These are phyloP conservation scores for Coniochaeta sp. DNA, from an alignment of 2,329 filamentous ascomycete genomes.

Conservation along the genomic window DNA sequence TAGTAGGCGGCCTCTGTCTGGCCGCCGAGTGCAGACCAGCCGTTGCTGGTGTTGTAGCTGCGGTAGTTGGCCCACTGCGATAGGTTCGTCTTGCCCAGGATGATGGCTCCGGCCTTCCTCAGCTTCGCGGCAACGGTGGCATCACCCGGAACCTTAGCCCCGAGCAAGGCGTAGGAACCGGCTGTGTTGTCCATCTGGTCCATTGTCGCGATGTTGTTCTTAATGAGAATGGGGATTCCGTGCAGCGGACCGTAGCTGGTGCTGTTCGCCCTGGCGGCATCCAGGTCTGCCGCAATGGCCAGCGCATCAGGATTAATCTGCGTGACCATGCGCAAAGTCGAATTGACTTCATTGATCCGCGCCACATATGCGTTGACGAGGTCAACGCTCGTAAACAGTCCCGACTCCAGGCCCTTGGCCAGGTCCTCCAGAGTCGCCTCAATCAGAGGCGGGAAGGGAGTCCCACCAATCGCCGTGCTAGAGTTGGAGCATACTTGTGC, in stretches of 20 bases:
- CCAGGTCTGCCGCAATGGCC: not conserved
- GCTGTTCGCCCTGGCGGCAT: constrained; percentile 21
- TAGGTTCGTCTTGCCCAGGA: constrained; percentile 57
- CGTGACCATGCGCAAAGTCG: not conserved
- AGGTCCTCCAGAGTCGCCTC: constrained; percentile 16
- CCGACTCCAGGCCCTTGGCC: not conserved
- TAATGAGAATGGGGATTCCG: constrained; percentile 57
- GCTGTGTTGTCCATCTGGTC: constrained; percentile 53
- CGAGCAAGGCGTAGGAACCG: constrained; percentile 50
- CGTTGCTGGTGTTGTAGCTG: constrained; percentile 41
- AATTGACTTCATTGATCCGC: not conserved
- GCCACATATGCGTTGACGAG: not conserved
- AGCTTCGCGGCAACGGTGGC: constrained; percentile 50
- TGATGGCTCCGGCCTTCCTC: constrained; percentile 57
- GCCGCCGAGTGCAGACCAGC: not conserved
- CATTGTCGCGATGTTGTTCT: constrained; percentile 56
- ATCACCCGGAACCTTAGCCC: constrained; percentile 46
- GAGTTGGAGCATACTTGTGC: constrained; percentile 3
- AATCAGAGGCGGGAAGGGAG: constrained; percentile 23
- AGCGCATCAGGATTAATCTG: not conserved
- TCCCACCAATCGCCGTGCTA: constrained; percentile 3
- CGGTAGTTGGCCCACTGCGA: constrained; percentile 58
- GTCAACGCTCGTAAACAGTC: not conserved
- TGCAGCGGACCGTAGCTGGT: no score
- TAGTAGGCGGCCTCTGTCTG: not conserved